A percentile compares a stretch with the other conserved stretches of the same genome.
Evolutionary conservation across 768 basidiomycete genomes (phyloP).

Genomic region (Trametes gibbosa): DNA sequence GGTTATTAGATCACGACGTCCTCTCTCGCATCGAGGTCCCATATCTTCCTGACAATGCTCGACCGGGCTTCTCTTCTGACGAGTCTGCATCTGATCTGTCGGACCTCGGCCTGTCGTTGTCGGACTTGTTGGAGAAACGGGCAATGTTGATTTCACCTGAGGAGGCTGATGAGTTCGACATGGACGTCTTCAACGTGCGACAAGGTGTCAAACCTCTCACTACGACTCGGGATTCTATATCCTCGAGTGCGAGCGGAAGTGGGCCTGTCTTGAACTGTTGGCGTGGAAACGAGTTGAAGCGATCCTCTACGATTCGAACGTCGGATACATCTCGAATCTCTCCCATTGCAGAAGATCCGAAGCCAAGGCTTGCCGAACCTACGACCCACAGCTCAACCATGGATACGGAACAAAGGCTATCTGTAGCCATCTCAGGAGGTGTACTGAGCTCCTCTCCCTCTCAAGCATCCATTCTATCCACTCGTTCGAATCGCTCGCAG

Average conservation of each 20-base stretch:
- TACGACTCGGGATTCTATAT: conserved; percentile 37
- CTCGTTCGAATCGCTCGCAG: conserved; percentile 46
- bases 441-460: conserved; percentile 61
- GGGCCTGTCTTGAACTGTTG: conserved; percentile 34
- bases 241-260: conserved; percentile 36
- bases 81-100: conserved; percentile 16
- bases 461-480: conserved; percentile 61
- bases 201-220: conserved; percentile 36
- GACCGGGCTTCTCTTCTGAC: conserved; percentile 20
- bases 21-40: conserved; percentile 88
- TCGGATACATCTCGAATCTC: conserved; percentile 50
- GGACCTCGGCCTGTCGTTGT: neutral
- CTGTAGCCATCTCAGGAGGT: conserved; percentile 17
- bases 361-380: conserved; percentile 46
- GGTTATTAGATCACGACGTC: conserved; percentile 87
- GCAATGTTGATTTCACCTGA: conserved; percentile 34
- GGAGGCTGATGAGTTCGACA: conserved; percentile 74
- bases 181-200: conserved; percentile 59
- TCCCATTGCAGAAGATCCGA: conserved; percentile 74
- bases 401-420: conserved; percentile 21
- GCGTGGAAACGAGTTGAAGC: conserved; percentile 35
- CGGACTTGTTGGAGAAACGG: neutral
- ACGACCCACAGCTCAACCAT: conserved; percentile 37
- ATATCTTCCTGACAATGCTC: conserved; percentile 50
- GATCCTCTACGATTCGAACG: conserved; percentile 35